These are phyloP conservation scores for Aspergillus ellipticus DNA, from an alignment of 495 filamentous ascomycete species.

Conservation along the genomic window DNA sequence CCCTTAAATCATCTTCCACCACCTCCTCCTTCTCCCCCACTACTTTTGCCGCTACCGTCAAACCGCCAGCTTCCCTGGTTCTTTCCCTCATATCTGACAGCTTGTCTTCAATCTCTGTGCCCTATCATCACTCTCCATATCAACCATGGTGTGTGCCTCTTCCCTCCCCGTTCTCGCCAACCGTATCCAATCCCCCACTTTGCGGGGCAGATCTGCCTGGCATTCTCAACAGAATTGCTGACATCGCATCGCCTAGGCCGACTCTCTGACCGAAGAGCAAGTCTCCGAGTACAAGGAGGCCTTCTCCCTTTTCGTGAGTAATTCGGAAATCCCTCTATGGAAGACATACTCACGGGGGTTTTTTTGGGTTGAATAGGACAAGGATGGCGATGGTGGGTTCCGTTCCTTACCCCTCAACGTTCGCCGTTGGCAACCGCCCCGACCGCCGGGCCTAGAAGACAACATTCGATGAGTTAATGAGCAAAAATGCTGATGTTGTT, in stretches of 20 bases:
- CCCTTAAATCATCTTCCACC: constrained; percentile 18
- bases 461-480: background rate
- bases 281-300: constrained; percentile 99
- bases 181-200: constrained; percentile 27
- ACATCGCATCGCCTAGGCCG: constrained; percentile 56
- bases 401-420: constrained; percentile 8
- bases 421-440: background rate
- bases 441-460: background rate
- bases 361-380: constrained; percentile 70
- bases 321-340: background rate
- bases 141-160: constrained; percentile 32
- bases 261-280: constrained; percentile 97
- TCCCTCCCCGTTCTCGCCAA: background rate
- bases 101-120: constrained; percentile 13
- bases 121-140: constrained; percentile 13
- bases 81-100: constrained; percentile 13
- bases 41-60: constrained; percentile 7
- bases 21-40: constrained; percentile 9
- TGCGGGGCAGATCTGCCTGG: constrained; percentile 35
- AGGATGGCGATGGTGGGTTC: constrained; percentile 98
- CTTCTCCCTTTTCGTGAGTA: constrained; percentile 98
- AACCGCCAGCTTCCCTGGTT: constrained; percentile 9
- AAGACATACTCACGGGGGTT: constrained; percentile 20
- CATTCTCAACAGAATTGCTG: constrained; percentile 20
- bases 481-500: background rate